A percentile compares a stretch with the other conserved stretches of the same genome.
Evolutionary conservation across 2,329 filamentous ascomycete species (phyloP).

Genomic region (Pseudogymnoascus sp.): DNA sequence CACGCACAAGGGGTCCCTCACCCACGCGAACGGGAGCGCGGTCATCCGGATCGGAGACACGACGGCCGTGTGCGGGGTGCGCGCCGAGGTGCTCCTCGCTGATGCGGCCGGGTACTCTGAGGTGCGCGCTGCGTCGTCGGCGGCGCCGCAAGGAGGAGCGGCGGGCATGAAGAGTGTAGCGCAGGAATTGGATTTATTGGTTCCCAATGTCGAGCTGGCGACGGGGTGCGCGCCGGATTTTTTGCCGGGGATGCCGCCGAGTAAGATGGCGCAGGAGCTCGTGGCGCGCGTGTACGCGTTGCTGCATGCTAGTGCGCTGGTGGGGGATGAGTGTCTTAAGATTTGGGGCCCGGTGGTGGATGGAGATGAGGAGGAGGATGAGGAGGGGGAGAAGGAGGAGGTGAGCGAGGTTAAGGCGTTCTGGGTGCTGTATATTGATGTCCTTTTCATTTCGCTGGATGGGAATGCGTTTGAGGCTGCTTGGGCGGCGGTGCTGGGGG

Average conservation of each 20-base stretch:
- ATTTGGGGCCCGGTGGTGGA: slow-evolving; percentile 56
- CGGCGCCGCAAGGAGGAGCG: slow-evolving; percentile 18
- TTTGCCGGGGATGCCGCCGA: slow-evolving; percentile 74
- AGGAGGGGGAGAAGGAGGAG: slow-evolving; percentile 23
- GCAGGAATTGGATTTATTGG: slow-evolving; percentile 62
- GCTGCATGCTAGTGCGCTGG: slow-evolving; percentile 59
- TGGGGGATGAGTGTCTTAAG: slow-evolving; percentile 58
- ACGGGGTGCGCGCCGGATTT: slow-evolving; percentile 85
- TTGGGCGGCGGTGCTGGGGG: slow-evolving; percentile 76
- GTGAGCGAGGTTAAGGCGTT: slow-evolving; percentile 63
- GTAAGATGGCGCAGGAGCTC: slow-evolving; percentile 71
- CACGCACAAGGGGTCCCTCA: slow-evolving; percentile 73
- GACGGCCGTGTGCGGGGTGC: slow-evolving; percentile 86
- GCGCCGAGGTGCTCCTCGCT: slow-evolving; percentile 72
- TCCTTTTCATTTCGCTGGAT: slow-evolving; percentile 89
- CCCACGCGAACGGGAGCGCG: slow-evolving; percentile 82
- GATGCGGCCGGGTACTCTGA: slow-evolving; percentile 61
- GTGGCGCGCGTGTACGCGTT: slow-evolving; percentile 68
- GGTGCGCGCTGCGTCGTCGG: slow-evolving; percentile 26
- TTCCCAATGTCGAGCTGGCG: slow-evolving; percentile 86
- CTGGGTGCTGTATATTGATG: slow-evolving; percentile 90
- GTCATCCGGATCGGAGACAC: slow-evolving; percentile 85
- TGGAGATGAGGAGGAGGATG: slow-evolving; percentile 30
- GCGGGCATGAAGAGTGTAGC: slow-evolving; percentile 35
- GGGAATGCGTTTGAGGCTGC: slow-evolving; percentile 87